Conservation (phyloP, 2,329 filamentous ascomycete genomes). For the Neocatenulostroma microsporum region DNA sequence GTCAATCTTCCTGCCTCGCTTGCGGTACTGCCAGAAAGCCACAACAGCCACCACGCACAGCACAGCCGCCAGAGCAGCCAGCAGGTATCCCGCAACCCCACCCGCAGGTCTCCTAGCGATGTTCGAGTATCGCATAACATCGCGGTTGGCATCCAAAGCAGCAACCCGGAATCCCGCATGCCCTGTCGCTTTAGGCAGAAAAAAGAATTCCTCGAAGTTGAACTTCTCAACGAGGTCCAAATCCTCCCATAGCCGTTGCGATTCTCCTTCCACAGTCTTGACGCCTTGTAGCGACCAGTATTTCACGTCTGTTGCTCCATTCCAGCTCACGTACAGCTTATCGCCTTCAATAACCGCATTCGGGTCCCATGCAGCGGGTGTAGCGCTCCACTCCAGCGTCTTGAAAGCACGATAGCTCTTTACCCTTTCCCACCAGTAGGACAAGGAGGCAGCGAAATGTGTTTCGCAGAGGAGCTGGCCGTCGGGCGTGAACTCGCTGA, state of each 20-base stretch:
- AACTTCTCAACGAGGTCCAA: conserved; percentile 10
- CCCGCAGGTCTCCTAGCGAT: neutral
- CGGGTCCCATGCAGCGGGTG: conserved; percentile 20
- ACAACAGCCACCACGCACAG: neutral
- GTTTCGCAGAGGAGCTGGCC: conserved; percentile 37
- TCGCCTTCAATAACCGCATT: conserved; percentile 15
- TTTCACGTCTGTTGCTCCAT: conserved; percentile 41
- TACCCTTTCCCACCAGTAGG: conserved; percentile 23
- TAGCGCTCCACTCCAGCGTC: conserved; percentile 23
- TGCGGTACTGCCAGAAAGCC: conserved; percentile 3
- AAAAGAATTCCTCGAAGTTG: conserved; percentile 12
- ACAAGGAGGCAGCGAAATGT: conserved; percentile 33
- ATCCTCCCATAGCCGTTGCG: conserved; percentile 5
- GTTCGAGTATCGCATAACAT: conserved; percentile 12
- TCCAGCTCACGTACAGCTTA: conserved; percentile 46
- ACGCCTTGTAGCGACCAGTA: conserved; percentile 36
- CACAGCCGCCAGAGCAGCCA: conserved; percentile 1
- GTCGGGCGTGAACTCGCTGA: conserved; percentile 39
- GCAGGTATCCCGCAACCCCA: neutral
- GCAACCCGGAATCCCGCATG: conserved; percentile 15
- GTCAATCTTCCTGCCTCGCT: neutral
- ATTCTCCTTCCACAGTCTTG: conserved; percentile 3
- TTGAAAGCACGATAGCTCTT: conserved; percentile 33
- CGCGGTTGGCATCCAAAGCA: conserved; percentile 14
- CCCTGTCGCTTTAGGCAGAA: conserved; percentile 4